Evolutionary conservation across 768 basidiomycete genomes (phyloP).

Genomic region (Calvatia gigantea): DNA sequence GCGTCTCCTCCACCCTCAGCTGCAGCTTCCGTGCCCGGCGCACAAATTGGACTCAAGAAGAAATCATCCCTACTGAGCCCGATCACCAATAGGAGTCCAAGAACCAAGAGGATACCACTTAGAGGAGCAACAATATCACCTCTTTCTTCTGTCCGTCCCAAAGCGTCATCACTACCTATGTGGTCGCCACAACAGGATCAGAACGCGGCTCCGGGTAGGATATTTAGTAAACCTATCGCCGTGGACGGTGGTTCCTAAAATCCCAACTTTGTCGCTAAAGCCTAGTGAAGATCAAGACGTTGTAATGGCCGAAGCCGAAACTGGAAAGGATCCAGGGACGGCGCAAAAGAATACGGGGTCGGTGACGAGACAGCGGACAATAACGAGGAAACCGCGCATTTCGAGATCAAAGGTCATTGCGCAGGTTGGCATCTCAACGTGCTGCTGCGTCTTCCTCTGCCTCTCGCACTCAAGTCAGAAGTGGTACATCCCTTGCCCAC

Average conservation of each 20-base stretch:
- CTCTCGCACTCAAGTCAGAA: no score
- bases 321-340: not conserved
- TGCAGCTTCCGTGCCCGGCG: not conserved
- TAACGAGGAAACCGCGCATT: conserved; percentile 66
- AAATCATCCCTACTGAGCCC: conserved; percentile 21
- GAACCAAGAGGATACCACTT: not conserved
- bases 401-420: conserved; percentile 82
- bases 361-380: conserved; percentile 24
- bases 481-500: no score
- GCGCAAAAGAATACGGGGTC: not conserved
- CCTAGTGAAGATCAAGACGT: not conserved
- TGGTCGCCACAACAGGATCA: conserved; percentile 4
- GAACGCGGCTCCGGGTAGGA: conserved; percentile 25
- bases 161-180: conserved; percentile 9
- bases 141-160: not conserved
- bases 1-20: not conserved
- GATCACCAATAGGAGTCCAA: conserved; percentile 36
- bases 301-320: not conserved
- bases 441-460: conserved; percentile 33
- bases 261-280: conserved; percentile 20
- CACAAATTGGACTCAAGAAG: conserved; percentile 5
- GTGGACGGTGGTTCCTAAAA: conserved; percentile 29
- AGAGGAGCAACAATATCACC: not conserved
- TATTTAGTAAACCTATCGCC: conserved; percentile 52
- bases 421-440: conserved; percentile 68